Conservation (phyloP, 108 stramenopile genomes). For the Aurantiochytrium sp. region DNA sequence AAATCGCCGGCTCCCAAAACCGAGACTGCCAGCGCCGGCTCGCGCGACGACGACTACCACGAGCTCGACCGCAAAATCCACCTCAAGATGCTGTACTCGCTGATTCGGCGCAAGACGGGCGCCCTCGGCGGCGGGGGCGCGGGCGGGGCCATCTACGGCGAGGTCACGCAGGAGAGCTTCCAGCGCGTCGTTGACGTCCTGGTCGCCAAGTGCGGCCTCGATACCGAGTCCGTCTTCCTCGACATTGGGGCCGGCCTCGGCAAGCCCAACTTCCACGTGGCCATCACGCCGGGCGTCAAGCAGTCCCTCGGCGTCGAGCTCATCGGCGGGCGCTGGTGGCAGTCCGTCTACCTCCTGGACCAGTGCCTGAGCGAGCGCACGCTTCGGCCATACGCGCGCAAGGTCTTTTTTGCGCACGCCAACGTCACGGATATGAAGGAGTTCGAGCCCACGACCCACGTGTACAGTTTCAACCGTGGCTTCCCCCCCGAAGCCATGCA, state of each 20-base stretch:
- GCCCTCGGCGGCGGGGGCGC: constrained; percentile 29
- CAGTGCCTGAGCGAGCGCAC: constrained; percentile 15
- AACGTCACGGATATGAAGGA: constrained; percentile 74
- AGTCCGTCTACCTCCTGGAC: constrained; percentile 6
- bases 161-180: constrained; percentile 81
- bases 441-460: constrained; percentile 93
- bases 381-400: constrained; percentile 23
- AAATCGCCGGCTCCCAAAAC: too few species aligned
- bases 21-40: too few species aligned
- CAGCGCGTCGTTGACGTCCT: constrained; percentile 63
- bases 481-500: constrained; percentile 21
- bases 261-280: constrained; percentile 93
- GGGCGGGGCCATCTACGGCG: constrained; percentile 89
- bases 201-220: constrained; percentile 70
- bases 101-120: constrained; percentile 71
- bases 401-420: constrained; percentile 63
- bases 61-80: neutral
- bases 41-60: neutral
- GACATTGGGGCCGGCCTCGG: constrained; percentile 95
- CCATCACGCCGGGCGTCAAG: constrained; percentile 75
- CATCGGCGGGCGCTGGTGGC: constrained; percentile 17
- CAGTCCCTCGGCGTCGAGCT: constrained; percentile 83
- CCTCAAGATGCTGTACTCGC: constrained; percentile 7
- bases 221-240: constrained; percentile 73
- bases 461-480: constrained; percentile 97